Evolutionary conservation across 2,329 filamentous ascomycete species (phyloP).

Genomic region (Paraphaeosphaeria minitans): DNA sequence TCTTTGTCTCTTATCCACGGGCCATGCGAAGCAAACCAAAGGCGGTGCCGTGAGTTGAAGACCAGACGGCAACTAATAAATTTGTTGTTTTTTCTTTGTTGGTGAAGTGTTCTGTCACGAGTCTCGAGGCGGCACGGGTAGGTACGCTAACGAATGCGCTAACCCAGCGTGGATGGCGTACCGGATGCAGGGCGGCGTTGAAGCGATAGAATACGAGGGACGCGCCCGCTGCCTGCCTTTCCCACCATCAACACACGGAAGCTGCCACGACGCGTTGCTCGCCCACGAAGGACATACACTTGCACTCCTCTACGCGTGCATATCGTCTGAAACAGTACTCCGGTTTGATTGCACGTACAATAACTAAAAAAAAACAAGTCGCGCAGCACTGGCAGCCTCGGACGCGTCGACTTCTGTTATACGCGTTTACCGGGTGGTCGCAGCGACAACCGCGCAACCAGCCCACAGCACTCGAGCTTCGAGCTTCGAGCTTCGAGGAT

Average conservation of each 20-base stretch:
- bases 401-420: conserved; percentile 33
- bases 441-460: conserved; percentile 17
- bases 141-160: no score
- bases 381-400: conserved; percentile 19
- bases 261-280: conserved; percentile 16
- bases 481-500: conserved; percentile 17
- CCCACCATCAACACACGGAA: conserved; percentile 19
- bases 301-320: conserved; percentile 23
- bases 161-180: background rate
- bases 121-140: background rate
- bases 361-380: conserved; percentile 9
- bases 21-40: background rate
- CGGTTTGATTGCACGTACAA: conserved; percentile 9
- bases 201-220: background rate
- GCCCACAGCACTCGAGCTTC: conserved; percentile 13
- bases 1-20: background rate
- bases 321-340: conserved; percentile 15
- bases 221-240: conserved; percentile 15
- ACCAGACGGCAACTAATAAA: background rate
- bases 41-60: background rate
- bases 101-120: background rate
- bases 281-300: conserved; percentile 5
- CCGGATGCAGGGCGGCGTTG: background rate
- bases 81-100: background rate
- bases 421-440: conserved; percentile 32